These are phyloP conservation scores for Aphanomyces euteiches DNA, from an alignment of 352 stramenopile species.

Conservation along the genomic window DNA sequence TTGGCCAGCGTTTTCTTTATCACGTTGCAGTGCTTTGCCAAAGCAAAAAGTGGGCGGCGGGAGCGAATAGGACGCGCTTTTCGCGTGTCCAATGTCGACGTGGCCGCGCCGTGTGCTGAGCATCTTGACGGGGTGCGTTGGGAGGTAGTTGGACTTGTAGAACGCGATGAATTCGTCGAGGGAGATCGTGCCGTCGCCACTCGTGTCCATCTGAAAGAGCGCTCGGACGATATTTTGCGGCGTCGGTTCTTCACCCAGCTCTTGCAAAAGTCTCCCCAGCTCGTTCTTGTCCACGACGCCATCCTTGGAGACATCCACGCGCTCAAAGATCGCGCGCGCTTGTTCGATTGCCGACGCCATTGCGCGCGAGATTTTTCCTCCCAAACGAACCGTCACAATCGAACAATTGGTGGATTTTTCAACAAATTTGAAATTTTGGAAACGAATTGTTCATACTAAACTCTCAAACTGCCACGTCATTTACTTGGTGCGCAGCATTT, in stretches of 20 bases:
- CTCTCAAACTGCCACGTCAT: no score
- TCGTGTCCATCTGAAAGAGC: conserved; percentile 32
- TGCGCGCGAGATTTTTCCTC: neutral
- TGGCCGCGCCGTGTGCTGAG: conserved; percentile 5
- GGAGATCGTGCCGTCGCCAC: conserved; percentile 30
- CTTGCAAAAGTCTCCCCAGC: conserved; percentile 19
- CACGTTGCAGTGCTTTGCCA: conserved; percentile 27
- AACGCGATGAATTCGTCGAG: conserved; percentile 33
- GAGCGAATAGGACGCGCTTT: conserved; percentile 23
- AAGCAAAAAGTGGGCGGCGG: conserved; percentile 26
- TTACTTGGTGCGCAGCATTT: no score
- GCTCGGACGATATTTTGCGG: conserved; percentile 26
- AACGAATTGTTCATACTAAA: no score
- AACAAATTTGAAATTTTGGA: no score
- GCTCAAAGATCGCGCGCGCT: conserved; percentile 27
- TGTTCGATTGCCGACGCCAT: conserved; percentile 16
- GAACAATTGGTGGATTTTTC: no score
- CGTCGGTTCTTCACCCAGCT: conserved; percentile 20
- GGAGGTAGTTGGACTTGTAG: conserved; percentile 29
- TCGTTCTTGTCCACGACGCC: conserved; percentile 27
- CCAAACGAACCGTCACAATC: no score
- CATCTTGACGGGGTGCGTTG: conserved; percentile 13
- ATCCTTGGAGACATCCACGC: conserved; percentile 24
- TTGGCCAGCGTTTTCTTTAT: conserved; percentile 30
- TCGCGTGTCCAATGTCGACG: conserved; percentile 15